phyloP scores from a whole-genome alignment of 2,329 filamentous ascomycete species.

The Stagonosporopsis cucurbitacearum region DNA sequence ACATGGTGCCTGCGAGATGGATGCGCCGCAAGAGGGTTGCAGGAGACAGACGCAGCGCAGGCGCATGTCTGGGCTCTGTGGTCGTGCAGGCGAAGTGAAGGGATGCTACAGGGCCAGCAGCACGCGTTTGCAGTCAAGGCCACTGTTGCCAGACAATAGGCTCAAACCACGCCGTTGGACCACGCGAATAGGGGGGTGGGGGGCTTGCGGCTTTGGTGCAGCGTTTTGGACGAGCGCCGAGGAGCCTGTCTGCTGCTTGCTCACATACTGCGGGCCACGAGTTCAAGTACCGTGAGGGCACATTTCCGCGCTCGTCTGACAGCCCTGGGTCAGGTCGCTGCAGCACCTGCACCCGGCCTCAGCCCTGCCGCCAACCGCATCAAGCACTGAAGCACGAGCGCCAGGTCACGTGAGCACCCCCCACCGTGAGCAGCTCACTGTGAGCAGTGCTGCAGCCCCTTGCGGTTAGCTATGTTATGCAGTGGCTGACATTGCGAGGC shows the following conservation, averaged over 20 bases:
- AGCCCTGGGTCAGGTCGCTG: slow-evolving; percentile 13
- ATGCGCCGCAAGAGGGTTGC: slow-evolving; percentile 19
- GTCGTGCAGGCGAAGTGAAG: slow-evolving; percentile 20
- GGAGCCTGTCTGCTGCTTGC: neutral
- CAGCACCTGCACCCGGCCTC: slow-evolving; percentile 10
- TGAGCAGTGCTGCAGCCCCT: neutral
- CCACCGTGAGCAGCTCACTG: too few relatives aligned
- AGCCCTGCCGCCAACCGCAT: slow-evolving; percentile 7
- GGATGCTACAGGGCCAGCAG: slow-evolving; percentile 29
- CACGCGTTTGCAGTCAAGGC: slow-evolving; percentile 25
- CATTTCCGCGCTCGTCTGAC: slow-evolving; percentile 11
- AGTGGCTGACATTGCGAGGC: neutral
- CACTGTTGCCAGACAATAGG: slow-evolving; percentile 14
- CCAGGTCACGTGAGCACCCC: slow-evolving; percentile 14
- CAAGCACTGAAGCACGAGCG: neutral
- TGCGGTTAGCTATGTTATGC: neutral
- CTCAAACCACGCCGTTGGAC: slow-evolving; percentile 16
- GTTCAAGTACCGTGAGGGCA: slow-evolving; percentile 1
- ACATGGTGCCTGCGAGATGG: slow-evolving; percentile 65
- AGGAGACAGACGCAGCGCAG: slow-evolving; percentile 27
- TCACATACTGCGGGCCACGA: slow-evolving; percentile 5
- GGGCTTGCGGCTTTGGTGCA: neutral
- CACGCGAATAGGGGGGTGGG: slow-evolving; percentile 7
- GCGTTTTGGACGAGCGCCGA: neutral
- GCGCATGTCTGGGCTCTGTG: slow-evolving; percentile 43